phyloP scores from a whole-genome alignment of 306 rosid species.

The Canavalia ensiformis region DNA sequence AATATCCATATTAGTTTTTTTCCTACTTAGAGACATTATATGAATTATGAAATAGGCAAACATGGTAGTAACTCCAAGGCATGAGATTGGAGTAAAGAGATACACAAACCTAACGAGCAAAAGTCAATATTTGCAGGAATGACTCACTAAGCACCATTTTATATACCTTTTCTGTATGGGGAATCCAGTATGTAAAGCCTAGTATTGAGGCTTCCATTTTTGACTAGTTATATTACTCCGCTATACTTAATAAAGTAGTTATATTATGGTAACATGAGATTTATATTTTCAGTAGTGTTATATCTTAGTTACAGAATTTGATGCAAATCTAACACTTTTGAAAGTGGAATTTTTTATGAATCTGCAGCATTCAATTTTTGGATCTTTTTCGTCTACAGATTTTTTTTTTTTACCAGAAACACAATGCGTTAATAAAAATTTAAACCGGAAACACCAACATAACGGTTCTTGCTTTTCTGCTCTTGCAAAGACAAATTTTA shows the following conservation, averaged over 20 bases:
- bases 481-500: neutral
- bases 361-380: neutral
- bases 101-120: neutral
- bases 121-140: no score
- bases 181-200: neutral
- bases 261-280: no score
- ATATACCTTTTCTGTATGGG: neutral
- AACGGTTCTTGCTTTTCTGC: neutral
- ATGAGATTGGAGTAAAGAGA: neutral
- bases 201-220: neutral
- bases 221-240: neutral
- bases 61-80: slow-evolving; percentile 7
- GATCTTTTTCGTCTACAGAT: slow-evolving; percentile 1
- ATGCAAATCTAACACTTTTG: slow-evolving; percentile 10
- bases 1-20: neutral
- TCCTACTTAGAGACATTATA: no score
- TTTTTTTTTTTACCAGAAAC: slow-evolving; percentile 11
- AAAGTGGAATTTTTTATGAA: slow-evolving; percentile 12
- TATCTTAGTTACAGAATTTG: neutral
- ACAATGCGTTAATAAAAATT: neutral
- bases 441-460: neutral
- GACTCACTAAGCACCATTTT: neutral
- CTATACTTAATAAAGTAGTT: neutral
- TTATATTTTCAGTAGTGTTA: no score
- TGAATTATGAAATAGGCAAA: neutral